Percentiles rank a stretch among this genome's conserved stretches.
phyloP scores from a whole-genome alignment of 257 asterid genomes.

The Ilex aquifolium region DNA sequence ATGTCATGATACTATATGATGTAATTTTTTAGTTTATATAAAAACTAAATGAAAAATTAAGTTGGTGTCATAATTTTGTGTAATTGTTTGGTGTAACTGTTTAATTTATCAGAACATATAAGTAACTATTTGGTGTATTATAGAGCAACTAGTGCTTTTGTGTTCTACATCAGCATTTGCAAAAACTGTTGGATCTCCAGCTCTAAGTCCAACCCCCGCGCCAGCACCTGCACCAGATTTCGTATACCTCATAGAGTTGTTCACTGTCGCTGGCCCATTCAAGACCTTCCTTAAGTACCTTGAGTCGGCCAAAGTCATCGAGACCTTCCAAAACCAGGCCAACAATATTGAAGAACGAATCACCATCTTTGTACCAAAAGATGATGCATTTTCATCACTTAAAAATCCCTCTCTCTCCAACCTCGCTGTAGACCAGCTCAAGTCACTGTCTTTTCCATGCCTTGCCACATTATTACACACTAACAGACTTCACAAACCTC shows the following conservation, averaged over 20 bases:
- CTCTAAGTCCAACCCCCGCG: constrained; percentile 35
- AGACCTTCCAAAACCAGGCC: constrained; percentile 72
- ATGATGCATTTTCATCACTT: constrained; percentile 47
- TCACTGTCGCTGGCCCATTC: constrained; percentile 81
- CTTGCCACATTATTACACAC: constrained; percentile 56
- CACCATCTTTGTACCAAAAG: constrained; percentile 71
- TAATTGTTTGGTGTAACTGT: too few relatives aligned
- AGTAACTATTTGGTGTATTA: too few relatives aligned
- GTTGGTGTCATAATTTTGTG: too few relatives aligned
- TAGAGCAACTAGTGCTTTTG: constrained; percentile 21
- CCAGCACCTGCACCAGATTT: constrained; percentile 69
- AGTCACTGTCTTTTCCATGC: constrained; percentile 67
- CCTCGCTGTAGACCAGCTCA: constrained; percentile 63
- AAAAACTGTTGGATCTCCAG: constrained; percentile 18
- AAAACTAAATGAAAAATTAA: too few relatives aligned
- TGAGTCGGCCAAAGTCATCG: constrained; percentile 50
- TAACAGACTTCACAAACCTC: constrained; percentile 71
- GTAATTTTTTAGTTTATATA: too few relatives aligned
- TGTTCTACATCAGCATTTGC: constrained; percentile 31
- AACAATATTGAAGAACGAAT: constrained; percentile 68
- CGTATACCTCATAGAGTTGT: constrained; percentile 58
- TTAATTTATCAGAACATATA: too few relatives aligned
- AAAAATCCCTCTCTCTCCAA: constrained; percentile 49
- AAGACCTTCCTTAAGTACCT: constrained; percentile 60
- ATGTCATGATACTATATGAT: too few relatives aligned